These are phyloP conservation scores for Phytophthora syringae DNA, from an alignment of 352 stramenopile species.

Conservation along the genomic window DNA sequence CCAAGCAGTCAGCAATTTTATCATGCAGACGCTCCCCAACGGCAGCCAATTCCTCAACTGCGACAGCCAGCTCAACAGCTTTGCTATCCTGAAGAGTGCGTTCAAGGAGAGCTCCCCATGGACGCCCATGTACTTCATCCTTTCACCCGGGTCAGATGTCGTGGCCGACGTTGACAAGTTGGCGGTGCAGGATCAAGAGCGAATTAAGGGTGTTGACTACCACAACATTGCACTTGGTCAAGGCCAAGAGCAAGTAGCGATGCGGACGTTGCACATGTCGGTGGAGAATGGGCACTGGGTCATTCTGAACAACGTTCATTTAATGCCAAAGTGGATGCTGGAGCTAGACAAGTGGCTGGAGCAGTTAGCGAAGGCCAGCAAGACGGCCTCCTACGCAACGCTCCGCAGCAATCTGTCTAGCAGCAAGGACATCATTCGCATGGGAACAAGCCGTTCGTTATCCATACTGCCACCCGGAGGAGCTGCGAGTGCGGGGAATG, in stretches of 20 bases:
- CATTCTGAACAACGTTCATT: slow-evolving; percentile 95
- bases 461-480: slow-evolving; percentile 8
- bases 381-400: slow-evolving; percentile 52
- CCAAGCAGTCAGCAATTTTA: slow-evolving; percentile 94
- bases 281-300: slow-evolving; percentile 95
- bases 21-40: slow-evolving; percentile 78
- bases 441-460: slow-evolving; percentile 30
- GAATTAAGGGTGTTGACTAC: slow-evolving; percentile 95
- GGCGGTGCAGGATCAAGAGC: slow-evolving; percentile 90
- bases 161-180: slow-evolving; percentile 96
- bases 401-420: slow-evolving; percentile 30
- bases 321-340: slow-evolving; percentile 95
- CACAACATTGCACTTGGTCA: slow-evolving; percentile 96
- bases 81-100: slow-evolving; percentile 94
- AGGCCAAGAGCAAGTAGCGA: slow-evolving; percentile 93
- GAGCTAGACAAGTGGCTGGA: slow-evolving; percentile 94
- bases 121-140: slow-evolving; percentile 98
- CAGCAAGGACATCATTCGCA: slow-evolving; percentile 29
- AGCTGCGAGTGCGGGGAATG: not conserved
- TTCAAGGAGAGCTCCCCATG: slow-evolving; percentile 94
- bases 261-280: slow-evolving; percentile 85
- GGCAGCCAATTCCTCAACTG: slow-evolving; percentile 85
- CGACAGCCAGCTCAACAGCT: slow-evolving; percentile 93
- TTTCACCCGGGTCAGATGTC: slow-evolving; percentile 97
- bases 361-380: slow-evolving; percentile 65